phyloP scores from a whole-genome alignment of 805 yeast species.

The Kodamaea fukazawae region DNA sequence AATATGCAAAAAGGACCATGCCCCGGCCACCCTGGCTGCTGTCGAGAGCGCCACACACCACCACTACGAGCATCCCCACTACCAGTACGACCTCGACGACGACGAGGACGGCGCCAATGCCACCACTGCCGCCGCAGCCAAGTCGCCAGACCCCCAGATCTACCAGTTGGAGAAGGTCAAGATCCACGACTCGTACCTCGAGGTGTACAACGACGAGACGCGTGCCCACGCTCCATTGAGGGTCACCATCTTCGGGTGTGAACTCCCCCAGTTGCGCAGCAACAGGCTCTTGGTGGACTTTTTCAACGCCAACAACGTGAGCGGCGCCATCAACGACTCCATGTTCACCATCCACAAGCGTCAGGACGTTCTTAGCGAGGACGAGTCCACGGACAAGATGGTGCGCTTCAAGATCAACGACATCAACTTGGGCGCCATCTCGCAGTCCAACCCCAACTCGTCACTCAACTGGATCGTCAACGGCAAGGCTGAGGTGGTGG shows the following conservation, averaged over 20 bases:
- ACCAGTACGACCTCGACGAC: conserved; percentile 31
- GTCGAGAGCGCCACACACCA: conserved; percentile 12
- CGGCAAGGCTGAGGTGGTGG: conserved; percentile 66
- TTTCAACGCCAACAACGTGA: conserved; percentile 64
- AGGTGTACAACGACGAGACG: conserved; percentile 27
- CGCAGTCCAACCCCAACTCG: conserved; percentile 30
- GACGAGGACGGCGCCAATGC: conserved; percentile 16
- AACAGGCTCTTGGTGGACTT: conserved; percentile 62
- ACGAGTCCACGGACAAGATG: conserved; percentile 28
- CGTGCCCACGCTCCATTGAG: conserved; percentile 33
- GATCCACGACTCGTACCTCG: conserved; percentile 51
- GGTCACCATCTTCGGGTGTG: conserved; percentile 62
- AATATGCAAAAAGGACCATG: conserved; percentile 14
- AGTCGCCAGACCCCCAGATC: conserved; percentile 17
- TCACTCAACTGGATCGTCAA: conserved; percentile 70
- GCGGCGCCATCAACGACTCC: conserved; percentile 73
- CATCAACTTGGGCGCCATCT: conserved; percentile 34
- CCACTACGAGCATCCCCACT: conserved; percentile 28
- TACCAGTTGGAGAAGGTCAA: conserved; percentile 39
- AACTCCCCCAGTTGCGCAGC: conserved; percentile 57
- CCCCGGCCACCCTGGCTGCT: neutral
- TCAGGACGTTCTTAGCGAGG: conserved; percentile 50
- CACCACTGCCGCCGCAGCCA: neutral
- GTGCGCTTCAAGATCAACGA: conserved; percentile 43
- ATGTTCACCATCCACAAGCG: conserved; percentile 75